Base-by-base conservation (phyloP, 176 grass and related monocot genomes). In the Juncus effusus region DNA sequence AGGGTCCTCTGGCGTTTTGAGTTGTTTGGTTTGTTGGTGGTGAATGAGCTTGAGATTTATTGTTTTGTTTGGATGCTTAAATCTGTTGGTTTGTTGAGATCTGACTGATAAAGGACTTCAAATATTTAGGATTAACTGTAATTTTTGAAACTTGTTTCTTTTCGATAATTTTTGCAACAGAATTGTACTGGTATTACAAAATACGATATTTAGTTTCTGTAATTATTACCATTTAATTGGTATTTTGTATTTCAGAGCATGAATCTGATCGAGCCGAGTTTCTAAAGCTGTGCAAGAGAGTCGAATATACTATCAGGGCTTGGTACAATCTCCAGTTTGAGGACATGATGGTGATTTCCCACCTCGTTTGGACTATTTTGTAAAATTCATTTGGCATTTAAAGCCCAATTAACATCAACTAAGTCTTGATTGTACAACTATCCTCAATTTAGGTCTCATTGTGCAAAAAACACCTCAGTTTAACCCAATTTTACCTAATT, bases 251-350 rank as follows among this genome's bases (percentile, higher is more conserved):
- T 73, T 61, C 80, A 93, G 94, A 97, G 68, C 78, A 78, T 2
- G 67, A 82, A 64, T 80, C 57, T 4, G 94, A 97, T 60, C 84
- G 69, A 64, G 62, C 72, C 14, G 94, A 97, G 53, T 97, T 97
- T 78, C 40, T 97, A 53, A 97, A 89, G 64, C 85, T 97, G 57
- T 84, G 88, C 78, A 97, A 84, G 75, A 84, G 88, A 85, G 65
- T 93, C 62, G 94, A 97, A 73, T 89, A 97, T 54, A 86, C 85
- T 58, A 82, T 97, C 40, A 82, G 94, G 58, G 94, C 94, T 2
- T 97, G 88, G 94, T 93, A 97, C 73, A 80, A 89, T 76, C 94
- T 93, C 41, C 85, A 97, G 62, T 97, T 97, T 76, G 94, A 97
- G 74, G 94, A 97, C 76, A 87, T 97, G 78, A 89, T 97, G 88